Evolutionary conservation across 2,329 filamentous ascomycete species (phyloP).

Genomic region (Penicillium sp.): DNA sequence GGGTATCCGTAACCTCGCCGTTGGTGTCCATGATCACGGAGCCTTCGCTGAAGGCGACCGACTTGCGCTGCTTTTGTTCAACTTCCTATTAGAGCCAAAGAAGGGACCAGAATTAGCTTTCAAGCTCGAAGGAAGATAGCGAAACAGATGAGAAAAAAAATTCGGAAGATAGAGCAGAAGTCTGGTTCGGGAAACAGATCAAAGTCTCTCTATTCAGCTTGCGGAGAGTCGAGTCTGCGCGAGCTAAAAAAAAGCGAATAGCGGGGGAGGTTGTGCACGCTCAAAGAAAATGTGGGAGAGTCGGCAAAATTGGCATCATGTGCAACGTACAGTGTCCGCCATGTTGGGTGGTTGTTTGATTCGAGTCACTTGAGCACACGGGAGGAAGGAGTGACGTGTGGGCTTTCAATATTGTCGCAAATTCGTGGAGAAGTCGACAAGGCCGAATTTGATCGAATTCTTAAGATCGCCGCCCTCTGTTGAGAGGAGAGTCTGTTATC

Average conservation of each 20-base stretch:
- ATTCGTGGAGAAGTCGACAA: slow-evolving; percentile 6
- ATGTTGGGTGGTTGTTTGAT: slow-evolving; percentile 25
- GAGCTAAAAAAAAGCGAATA: slow-evolving; percentile 17
- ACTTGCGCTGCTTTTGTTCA: slow-evolving; percentile 70
- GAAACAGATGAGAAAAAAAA: slow-evolving; percentile 5
- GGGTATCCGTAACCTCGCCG: slow-evolving; percentile 72
- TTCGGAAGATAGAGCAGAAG: slow-evolving; percentile 1
- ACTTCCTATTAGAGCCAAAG: slow-evolving; percentile 34
- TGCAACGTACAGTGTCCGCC: slow-evolving; percentile 42
- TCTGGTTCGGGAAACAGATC: neutral
- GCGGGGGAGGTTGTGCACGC: slow-evolving; percentile 27
- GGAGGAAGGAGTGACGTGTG: neutral
- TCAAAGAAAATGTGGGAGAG: slow-evolving; percentile 37
- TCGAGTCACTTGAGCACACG: slow-evolving; percentile 11
- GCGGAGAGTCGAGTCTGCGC: slow-evolving; percentile 12
- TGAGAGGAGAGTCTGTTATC: slow-evolving; percentile 20
- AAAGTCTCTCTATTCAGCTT: neutral
- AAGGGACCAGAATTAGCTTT: slow-evolving; percentile 26
- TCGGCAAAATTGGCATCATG: slow-evolving; percentile 32
- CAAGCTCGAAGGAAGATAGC: neutral
- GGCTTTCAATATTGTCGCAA: slow-evolving; percentile 1
- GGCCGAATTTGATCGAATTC: slow-evolving; percentile 17
- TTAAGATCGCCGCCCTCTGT: slow-evolving; percentile 12
- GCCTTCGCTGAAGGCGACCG: slow-evolving; percentile 86
- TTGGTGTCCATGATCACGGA: slow-evolving; percentile 82